These are phyloP conservation scores for Phytophthora vignae DNA, from an alignment of 352 stramenopile genomes.

Conservation along the genomic window DNA sequence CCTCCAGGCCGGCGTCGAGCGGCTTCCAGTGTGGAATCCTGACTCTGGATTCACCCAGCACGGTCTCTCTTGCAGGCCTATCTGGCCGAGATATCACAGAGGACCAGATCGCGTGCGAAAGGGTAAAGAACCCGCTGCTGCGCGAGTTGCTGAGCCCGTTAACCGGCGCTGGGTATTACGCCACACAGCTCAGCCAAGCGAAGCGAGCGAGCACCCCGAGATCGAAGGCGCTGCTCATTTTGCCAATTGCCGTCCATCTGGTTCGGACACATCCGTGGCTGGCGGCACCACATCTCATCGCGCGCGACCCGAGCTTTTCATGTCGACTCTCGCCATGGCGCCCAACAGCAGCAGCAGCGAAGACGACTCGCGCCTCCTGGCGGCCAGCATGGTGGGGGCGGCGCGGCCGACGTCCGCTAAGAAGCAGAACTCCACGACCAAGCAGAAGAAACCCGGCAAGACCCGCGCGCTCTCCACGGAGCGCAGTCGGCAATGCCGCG, in stretches of 20 bases:
- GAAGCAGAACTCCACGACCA: conserved; percentile 22
- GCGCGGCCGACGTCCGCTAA: conserved; percentile 14
- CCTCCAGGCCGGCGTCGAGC: not conserved
- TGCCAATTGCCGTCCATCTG: conserved; percentile 39
- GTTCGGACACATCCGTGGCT: conserved; percentile 21
- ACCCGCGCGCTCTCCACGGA: conserved; percentile 51
- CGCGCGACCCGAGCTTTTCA: conserved; percentile 7
- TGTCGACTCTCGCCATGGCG: conserved; percentile 23
- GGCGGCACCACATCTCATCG: conserved; percentile 25
- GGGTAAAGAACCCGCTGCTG: conserved; percentile 29
- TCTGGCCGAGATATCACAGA: conserved; percentile 20
- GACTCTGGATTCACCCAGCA: conserved; percentile 20
- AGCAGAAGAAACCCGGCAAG: conserved; percentile 18
- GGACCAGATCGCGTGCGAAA: conserved; percentile 33
- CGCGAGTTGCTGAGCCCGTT: not conserved
- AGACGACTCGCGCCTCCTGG: conserved; percentile 4
- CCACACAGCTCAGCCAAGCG: not conserved
- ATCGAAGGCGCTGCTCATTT: conserved; percentile 37
- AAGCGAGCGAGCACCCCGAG: conserved; percentile 3
- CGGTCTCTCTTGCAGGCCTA: conserved; percentile 7
- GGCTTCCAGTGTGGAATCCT: not conserved
- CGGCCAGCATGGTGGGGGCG: conserved; percentile 3
- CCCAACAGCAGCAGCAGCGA: conserved; percentile 16
- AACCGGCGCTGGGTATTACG: conserved; percentile 24
- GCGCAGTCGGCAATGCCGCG: conserved; percentile 59